Evolutionary conservation across 2,329 filamentous ascomycete genomes (phyloP).

Genomic region (Xylariales sp.): DNA sequence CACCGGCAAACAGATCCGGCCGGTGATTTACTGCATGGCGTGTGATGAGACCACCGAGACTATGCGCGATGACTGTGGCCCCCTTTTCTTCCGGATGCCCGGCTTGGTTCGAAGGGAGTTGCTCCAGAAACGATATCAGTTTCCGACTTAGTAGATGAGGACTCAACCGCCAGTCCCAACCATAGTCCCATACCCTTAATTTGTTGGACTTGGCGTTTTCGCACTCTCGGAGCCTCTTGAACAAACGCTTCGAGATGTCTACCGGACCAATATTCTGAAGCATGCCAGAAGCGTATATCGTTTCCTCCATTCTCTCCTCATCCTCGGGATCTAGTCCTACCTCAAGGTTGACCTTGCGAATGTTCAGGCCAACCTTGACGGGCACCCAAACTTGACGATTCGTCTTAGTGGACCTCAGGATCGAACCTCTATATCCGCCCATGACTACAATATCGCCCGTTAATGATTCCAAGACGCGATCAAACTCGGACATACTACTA

Average conservation of each 20-base stretch:
- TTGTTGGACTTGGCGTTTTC: slow-evolving; percentile 68
- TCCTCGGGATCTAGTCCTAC: slow-evolving; percentile 78
- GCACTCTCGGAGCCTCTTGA: slow-evolving; percentile 70
- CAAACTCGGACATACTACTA: slow-evolving; percentile 33
- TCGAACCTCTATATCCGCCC: slow-evolving; percentile 84
- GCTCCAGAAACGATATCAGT: slow-evolving; percentile 69
- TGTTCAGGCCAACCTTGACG: slow-evolving; percentile 85
- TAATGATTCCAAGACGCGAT: slow-evolving; percentile 59
- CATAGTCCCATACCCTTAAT: slow-evolving; percentile 81
- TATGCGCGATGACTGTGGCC: slow-evolving; percentile 80
- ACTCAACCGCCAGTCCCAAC: slow-evolving; percentile 91
- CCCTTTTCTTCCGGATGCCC: slow-evolving; percentile 54
- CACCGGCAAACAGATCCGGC: slow-evolving; percentile 80
- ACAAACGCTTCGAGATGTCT: slow-evolving; percentile 77
- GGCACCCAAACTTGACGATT: slow-evolving; percentile 92
- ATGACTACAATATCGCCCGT: slow-evolving; percentile 84
- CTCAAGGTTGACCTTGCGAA: slow-evolving; percentile 87
- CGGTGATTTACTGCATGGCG: slow-evolving; percentile 81
- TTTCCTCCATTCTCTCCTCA: slow-evolving; percentile 76
- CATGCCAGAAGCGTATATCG: slow-evolving; percentile 82
- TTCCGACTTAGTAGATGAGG: slow-evolving; percentile 69
- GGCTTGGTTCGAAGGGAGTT: slow-evolving; percentile 67
- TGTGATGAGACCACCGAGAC: slow-evolving; percentile 80
- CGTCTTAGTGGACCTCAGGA: slow-evolving; percentile 77
- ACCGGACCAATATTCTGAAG: slow-evolving; percentile 88